Evolutionary conservation across 257 asterid genomes (phyloP).

Genomic region (Penstemon barbatus): DNA sequence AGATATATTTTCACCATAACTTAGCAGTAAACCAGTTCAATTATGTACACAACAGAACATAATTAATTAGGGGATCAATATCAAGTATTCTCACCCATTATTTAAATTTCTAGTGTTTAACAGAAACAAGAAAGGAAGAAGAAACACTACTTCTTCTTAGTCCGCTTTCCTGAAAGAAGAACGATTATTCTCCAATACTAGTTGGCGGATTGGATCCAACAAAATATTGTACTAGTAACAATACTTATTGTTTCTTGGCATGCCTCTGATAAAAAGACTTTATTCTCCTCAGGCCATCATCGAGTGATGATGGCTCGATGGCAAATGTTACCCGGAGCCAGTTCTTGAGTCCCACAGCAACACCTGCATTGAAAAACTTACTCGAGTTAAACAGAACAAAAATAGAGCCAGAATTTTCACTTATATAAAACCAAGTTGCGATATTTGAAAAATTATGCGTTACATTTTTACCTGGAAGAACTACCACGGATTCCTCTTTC

Average conservation of each 20-base stretch:
- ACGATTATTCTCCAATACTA: constrained; percentile 16
- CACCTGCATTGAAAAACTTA: constrained; percentile 43
- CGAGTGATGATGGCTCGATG: constrained; percentile 62
- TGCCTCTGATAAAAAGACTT: constrained; percentile 65
- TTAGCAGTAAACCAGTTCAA: too few species aligned
- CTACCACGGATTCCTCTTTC: constrained; percentile 65
- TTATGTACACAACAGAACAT: too few species aligned
- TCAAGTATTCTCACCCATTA: constrained; percentile 4
- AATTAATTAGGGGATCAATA: too few species aligned
- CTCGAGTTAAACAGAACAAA: not conserved
- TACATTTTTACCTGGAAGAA: constrained; percentile 62
- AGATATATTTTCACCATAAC: too few species aligned
- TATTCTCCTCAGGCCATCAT: constrained; percentile 60
- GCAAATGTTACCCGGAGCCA: constrained; percentile 80
- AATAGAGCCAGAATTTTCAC: not conserved
- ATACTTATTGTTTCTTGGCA: constrained; percentile 55
- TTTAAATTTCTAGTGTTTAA: constrained; percentile 8
- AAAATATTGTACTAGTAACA: constrained; percentile 18
- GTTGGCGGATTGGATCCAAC: constrained; percentile 28
- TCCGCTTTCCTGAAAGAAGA: constrained; percentile 14
- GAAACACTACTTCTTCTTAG: constrained; percentile 26
- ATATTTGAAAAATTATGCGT: not conserved
- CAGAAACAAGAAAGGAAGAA: constrained; percentile 18
- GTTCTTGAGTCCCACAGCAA: constrained; percentile 69
- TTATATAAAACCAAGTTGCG: too few species aligned